phyloP scores from a whole-genome alignment of 495 filamentous ascomycete genomes.

The Cercophora samala region DNA sequence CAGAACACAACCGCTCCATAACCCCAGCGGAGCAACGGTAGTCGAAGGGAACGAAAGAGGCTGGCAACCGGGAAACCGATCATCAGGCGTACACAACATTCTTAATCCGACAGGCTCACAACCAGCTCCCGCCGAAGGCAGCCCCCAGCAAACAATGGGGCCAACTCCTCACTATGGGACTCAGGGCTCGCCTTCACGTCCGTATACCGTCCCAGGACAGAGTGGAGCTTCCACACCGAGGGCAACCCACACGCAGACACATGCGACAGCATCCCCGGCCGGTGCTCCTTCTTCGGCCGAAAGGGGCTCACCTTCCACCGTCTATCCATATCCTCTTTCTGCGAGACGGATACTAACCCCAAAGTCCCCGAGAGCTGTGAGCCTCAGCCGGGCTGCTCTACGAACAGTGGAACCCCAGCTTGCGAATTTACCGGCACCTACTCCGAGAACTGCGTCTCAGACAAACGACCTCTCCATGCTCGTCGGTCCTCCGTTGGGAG shows the following conservation, averaged over 20 bases:
- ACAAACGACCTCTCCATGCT: constrained; percentile 31
- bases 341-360: constrained; percentile 60
- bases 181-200: constrained; percentile 34
- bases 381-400: constrained; percentile 44
- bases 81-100: constrained; percentile 50
- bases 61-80: constrained; percentile 39
- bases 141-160: constrained; percentile 26
- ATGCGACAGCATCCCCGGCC: constrained; percentile 29
- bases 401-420: constrained; percentile 45
- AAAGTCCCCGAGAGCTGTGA: constrained; percentile 55
- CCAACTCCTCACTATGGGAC: constrained; percentile 25
- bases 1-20: constrained; percentile 31
- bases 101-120: constrained; percentile 46
- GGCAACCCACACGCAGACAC: constrained; percentile 18
- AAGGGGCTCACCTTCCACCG: constrained; percentile 40
- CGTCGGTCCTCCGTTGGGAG: constrained; percentile 35
- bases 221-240: constrained; percentile 28
- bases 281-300: constrained; percentile 32
- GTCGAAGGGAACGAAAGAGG: constrained; percentile 33
- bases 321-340: constrained; percentile 38
- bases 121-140: constrained; percentile 12
- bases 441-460: constrained; percentile 22
- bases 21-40: constrained; percentile 26
- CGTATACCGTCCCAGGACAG: constrained; percentile 30
- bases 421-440: constrained; percentile 38